Evolutionary conservation across 2,329 filamentous ascomycete genomes (phyloP).

Genomic region (Aspergillus texensis): DNA sequence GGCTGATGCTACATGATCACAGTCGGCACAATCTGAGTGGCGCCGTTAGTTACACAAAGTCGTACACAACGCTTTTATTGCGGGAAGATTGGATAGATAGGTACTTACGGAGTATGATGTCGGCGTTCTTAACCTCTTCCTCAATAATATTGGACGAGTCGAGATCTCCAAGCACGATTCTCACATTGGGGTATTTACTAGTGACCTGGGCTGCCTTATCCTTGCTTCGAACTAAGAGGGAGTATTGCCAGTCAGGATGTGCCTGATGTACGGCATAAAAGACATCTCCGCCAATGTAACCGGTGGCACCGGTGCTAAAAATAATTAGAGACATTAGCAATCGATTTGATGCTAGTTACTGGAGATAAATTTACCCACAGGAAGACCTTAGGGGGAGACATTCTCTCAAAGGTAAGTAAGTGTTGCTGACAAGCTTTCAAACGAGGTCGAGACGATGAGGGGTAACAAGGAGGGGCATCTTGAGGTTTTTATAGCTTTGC

Average conservation of each 20-base stretch:
- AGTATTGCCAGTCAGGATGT: conserved; percentile 52
- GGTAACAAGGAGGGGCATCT: not conserved
- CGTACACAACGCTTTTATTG: not conserved
- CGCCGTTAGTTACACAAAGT: not conserved
- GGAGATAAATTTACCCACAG: conserved; percentile 27
- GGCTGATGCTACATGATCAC: conserved; percentile 47
- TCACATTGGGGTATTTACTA: conserved; percentile 43
- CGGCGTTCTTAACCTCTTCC: conserved; percentile 49
- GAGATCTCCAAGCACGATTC: conserved; percentile 47
- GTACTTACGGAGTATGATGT: conserved; percentile 49
- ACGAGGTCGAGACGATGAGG: not conserved
- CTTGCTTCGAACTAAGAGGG: conserved; percentile 48
- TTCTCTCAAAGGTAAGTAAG: conserved; percentile 10
- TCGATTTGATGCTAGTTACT: conserved; percentile 10
- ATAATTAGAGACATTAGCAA: not conserved
- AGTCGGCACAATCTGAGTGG: conserved; percentile 43
- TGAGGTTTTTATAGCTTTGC: not conserved
- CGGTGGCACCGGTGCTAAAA: conserved; percentile 53
- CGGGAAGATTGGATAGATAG: not conserved
- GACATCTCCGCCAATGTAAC: conserved; percentile 58
- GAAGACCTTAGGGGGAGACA: conserved; percentile 37
- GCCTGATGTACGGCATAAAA: conserved; percentile 49
- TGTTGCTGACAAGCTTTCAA: not conserved
- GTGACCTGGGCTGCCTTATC: conserved; percentile 45
- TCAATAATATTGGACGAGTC: conserved; percentile 45